These are phyloP conservation scores for Leptoxyphium fumago DNA, from an alignment of 2,329 filamentous ascomycete species.

Conservation along the genomic window DNA sequence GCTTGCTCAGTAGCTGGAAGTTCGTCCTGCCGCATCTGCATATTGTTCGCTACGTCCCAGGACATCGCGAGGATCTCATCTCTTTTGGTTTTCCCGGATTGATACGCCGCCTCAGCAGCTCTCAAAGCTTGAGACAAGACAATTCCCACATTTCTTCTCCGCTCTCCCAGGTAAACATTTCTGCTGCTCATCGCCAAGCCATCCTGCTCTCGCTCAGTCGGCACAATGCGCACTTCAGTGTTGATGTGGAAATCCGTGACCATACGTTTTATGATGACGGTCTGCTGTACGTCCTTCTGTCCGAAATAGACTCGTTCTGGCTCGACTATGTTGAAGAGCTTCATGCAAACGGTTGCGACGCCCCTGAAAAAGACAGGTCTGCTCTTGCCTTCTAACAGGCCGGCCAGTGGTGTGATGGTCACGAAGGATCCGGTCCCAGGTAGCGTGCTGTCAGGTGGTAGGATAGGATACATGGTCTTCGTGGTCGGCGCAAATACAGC, in stretches of 20 bases:
- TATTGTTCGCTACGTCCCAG: constrained; percentile 40
- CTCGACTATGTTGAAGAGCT: constrained; percentile 69
- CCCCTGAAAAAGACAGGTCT: constrained; percentile 92
- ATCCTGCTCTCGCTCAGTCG: constrained; percentile 62
- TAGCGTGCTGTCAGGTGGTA: constrained; percentile 56
- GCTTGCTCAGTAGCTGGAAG: constrained; percentile 48
- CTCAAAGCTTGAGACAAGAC: constrained; percentile 56
- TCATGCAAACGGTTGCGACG: constrained; percentile 93
- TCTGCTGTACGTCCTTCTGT: constrained; percentile 96
- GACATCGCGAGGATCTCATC: constrained; percentile 60
- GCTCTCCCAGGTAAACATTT: constrained; percentile 77
- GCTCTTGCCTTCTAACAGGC: constrained; percentile 68
- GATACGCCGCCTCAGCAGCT: constrained; percentile 55
- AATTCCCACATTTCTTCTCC: constrained; percentile 56
- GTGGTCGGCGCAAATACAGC: constrained; percentile 80
- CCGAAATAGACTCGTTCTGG: constrained; percentile 81
- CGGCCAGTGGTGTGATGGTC: constrained; percentile 70
- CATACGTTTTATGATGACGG: constrained; percentile 74
- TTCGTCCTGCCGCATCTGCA: constrained; percentile 46
- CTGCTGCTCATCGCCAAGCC: constrained; percentile 83
- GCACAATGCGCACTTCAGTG: constrained; percentile 56
- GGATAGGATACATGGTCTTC: constrained; percentile 72
- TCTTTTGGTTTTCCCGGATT: constrained; percentile 38
- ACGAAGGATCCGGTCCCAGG: constrained; percentile 78
- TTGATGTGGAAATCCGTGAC: constrained; percentile 76